Percentiles rank a stretch among this genome's conserved stretches.
These are phyloP conservation scores for Intubia oerlemansii DNA, from an alignment of 2,329 filamentous ascomycete species.

Conservation along the genomic window DNA sequence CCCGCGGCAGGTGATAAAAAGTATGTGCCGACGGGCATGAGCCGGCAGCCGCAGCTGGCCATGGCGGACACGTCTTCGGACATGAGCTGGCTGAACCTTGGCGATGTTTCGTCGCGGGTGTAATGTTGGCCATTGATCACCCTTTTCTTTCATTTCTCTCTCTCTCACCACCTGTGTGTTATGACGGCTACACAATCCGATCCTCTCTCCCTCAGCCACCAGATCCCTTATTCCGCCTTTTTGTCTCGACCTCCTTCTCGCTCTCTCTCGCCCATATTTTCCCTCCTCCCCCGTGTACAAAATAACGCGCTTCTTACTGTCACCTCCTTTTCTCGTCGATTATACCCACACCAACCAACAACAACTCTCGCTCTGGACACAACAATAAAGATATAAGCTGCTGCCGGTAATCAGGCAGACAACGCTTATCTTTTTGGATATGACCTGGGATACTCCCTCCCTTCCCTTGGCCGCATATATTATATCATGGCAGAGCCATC, in stretches of 20 bases:
- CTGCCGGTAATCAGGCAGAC: no score
- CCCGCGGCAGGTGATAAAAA: no score
- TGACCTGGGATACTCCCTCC: conserved; percentile 1
- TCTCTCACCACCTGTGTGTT: conserved; percentile 2
- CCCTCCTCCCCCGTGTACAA: background rate
- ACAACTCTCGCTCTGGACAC: no score
- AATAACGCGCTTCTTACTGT: no score
- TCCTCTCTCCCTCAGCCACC: no score
- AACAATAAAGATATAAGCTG: no score
- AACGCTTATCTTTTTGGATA: background rate
- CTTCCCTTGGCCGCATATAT: background rate
- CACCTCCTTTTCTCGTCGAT: no score
- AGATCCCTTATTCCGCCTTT: no score
- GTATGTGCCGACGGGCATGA: conserved; percentile 15
- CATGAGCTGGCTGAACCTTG: conserved; percentile 66
- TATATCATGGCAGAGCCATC: no score
- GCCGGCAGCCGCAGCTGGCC: conserved; percentile 26
- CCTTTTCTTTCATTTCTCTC: conserved; percentile 3
- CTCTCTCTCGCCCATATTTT: background rate
- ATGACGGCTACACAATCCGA: conserved; percentile 5
- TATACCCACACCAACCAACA: no score
- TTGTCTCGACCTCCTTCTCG: background rate
- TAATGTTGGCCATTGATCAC: no score
- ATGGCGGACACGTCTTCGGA: conserved; percentile 34
- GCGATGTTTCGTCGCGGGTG: conserved; percentile 15